Base-by-base conservation (phyloP, 176 grass and related monocot genomes). In the Lolium multiflorum region DNA sequence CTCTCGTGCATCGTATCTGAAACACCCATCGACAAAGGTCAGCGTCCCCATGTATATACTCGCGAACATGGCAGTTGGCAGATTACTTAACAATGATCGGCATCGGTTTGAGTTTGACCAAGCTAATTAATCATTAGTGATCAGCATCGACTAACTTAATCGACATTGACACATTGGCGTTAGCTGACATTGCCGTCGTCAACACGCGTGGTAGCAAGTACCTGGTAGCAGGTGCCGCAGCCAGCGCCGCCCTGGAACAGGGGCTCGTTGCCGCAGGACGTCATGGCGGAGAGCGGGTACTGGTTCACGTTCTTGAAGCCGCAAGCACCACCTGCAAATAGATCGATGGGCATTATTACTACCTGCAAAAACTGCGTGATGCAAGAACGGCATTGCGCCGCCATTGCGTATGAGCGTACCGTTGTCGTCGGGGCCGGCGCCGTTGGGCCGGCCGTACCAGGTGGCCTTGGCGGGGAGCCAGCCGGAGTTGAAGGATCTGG, bases 371-470 rank as follows among this genome's bases (percentile, higher is more conserved):
- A 35, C 31, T 35, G 37, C 15, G 10, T 37, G 7, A 41, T 67
- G 64, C 6, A 67, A 35, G 26, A 3, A 57, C 0, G 25, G 38
- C 31, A 1, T 0, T 52, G 0, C 4, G 17, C 16, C 7, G 65
- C 2, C 24, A 15, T 64, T 4, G 4, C 25, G 4, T 82, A 90
- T 80, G 86, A 24, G 12, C 25, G 3, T 82, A 90, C 84, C 89
- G 20, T 84, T 57, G 80, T 91, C 92, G 4, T 80, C 31, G 5
- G 87, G 87, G 39, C 92, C 92, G 49, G 84, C 89, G 48, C 92
- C 92, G 61, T 24, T 89, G 55, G 92, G 89, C 14, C 64, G 61
- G 3, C 92, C 92, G 39, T 94, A 94, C 92, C 92, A 94, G 39
- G 92, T 94, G 17, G 92, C 92, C 65, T 75, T 71, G 17, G 89